phyloP scores from a whole-genome alignment of 1,284 basidiomycete genomes.

The Apiotrichum akiyoshidainum region DNA sequence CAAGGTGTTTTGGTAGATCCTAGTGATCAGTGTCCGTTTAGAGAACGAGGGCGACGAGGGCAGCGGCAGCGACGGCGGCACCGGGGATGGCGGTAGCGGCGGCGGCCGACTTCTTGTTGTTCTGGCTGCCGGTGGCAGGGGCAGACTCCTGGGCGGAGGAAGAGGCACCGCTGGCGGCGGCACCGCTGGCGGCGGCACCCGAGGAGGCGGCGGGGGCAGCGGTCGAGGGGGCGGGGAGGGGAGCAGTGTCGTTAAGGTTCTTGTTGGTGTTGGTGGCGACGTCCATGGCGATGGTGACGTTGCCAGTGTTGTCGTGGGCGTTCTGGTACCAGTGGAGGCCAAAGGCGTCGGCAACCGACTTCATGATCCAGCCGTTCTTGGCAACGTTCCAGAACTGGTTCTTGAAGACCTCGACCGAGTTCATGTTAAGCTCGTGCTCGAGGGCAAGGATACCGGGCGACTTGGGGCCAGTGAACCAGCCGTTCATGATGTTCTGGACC shows the following conservation, averaged over 20 bases:
- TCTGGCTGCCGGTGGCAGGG: not conserved
- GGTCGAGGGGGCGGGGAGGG: not conserved
- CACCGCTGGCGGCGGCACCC: not conserved
- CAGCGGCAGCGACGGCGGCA: not conserved
- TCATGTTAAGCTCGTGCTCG: conserved; percentile 42
- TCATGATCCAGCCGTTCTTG: conserved; percentile 41
- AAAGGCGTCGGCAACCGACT: conserved; percentile 42
- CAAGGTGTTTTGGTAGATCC: no score
- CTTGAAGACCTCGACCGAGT: conserved; percentile 39
- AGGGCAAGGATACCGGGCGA: conserved; percentile 39
- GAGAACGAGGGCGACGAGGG: conserved; percentile 1
- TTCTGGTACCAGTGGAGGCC: conserved; percentile 44
- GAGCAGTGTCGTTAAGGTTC: conserved; percentile 5
- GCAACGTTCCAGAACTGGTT: conserved; percentile 32
- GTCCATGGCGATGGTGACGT: conserved; percentile 27
- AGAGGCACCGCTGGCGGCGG: no score
- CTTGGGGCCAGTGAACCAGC: conserved; percentile 32
- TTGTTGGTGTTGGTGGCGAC: conserved; percentile 16
- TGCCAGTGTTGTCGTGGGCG: conserved; percentile 29
- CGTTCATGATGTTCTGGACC: conserved; percentile 25
- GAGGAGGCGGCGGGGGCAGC: conserved; percentile 1
- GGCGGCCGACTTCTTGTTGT: conserved; percentile 5
- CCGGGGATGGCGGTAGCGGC: not conserved
- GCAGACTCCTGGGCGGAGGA: not conserved
- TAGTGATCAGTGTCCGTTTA: not conserved